phyloP scores from a whole-genome alignment of 495 filamentous ascomycete species.

The Penicillium fimorum region DNA sequence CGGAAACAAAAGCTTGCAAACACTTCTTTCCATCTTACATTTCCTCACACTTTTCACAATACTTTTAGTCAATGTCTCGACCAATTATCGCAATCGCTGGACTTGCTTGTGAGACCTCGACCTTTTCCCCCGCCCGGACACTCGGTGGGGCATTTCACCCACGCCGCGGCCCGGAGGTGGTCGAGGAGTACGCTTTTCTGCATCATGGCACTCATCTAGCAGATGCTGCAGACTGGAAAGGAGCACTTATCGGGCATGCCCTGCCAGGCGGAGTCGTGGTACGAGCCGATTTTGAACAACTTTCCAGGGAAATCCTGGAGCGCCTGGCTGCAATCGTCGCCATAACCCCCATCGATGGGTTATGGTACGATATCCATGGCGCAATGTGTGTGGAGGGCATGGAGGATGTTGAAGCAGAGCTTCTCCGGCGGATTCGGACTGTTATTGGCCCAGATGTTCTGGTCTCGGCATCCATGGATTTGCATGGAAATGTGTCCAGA shows the following conservation, averaged over 20 bases:
- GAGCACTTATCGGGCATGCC: conserved; percentile 54
- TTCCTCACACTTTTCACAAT: not conserved
- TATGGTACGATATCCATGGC: conserved; percentile 61
- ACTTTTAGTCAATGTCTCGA: not conserved
- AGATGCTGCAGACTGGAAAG: conserved; percentile 47
- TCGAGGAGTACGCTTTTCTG: conserved; percentile 49
- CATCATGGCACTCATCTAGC: conserved; percentile 41
- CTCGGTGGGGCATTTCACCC: conserved; percentile 53
- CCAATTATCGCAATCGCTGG: conserved; percentile 56
- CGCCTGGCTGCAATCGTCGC: conserved; percentile 38
- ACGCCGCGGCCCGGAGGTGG: conserved; percentile 43
- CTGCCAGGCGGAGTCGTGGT: conserved; percentile 54
- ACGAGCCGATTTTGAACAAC: conserved; percentile 45
- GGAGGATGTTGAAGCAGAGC: conserved; percentile 52
- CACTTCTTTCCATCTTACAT: no score
- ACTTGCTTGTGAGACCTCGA: conserved; percentile 56
- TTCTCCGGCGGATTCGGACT: conserved; percentile 46
- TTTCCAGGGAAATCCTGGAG: conserved; percentile 47
- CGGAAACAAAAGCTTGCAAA: no score
- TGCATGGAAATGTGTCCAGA: conserved; percentile 57
- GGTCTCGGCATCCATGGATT: conserved; percentile 57
- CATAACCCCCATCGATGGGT: conserved; percentile 39
- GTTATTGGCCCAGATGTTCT: conserved; percentile 49
- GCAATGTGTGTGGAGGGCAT: conserved; percentile 57
- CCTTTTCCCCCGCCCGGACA: conserved; percentile 54